A percentile compares a stretch with the other conserved stretches of the same genome.
phyloP scores from a whole-genome alignment of 1,139 yeast genomes.

The Magnusiomyces paraingens region DNA sequence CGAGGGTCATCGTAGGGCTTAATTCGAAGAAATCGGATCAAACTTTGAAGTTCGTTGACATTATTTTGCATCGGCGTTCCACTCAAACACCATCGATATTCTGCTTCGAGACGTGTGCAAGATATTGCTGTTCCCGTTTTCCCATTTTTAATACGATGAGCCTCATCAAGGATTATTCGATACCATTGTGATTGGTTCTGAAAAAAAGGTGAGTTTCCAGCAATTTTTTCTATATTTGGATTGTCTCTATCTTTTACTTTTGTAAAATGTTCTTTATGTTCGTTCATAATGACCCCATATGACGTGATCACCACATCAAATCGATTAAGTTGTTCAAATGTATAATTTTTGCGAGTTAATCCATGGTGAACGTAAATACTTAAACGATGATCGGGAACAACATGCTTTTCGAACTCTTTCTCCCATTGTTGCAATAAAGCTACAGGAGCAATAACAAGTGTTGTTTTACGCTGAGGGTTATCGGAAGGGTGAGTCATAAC shows the following conservation, averaged over 20 bases:
- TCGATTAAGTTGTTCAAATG: constrained; percentile 42
- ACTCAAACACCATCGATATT: constrained; percentile 70
- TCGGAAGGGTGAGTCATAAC: constrained; percentile 50
- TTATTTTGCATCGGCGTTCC: constrained; percentile 96
- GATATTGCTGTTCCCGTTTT: constrained; percentile 61
- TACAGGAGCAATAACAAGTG: constrained; percentile 79
- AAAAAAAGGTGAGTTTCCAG: constrained; percentile 54
- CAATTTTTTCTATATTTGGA: constrained; percentile 18
- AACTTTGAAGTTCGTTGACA: constrained; percentile 72
- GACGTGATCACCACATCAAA: constrained; percentile 78
- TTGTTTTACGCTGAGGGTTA: constrained; percentile 41
- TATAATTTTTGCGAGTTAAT: constrained; percentile 27
- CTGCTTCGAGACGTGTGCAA: constrained; percentile 48
- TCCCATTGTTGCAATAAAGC: constrained; percentile 81
- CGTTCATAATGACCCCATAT: constrained; percentile 59
- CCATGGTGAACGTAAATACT: constrained; percentile 60
- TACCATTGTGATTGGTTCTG: constrained; percentile 41
- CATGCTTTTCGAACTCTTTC: constrained; percentile 59
- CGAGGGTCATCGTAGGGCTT: constrained; percentile 44
- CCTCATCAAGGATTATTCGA: constrained; percentile 82
- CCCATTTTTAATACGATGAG: constrained; percentile 80
- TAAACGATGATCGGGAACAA: constrained; percentile 44
- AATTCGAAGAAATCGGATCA: constrained; percentile 64
- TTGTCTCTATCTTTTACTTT: constrained; percentile 31
- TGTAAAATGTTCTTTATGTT: constrained; percentile 27